These are phyloP conservation scores for Coemansia sp. DNA, from an alignment of 192 early-diverging fungal genomes.

Conservation along the genomic window DNA sequence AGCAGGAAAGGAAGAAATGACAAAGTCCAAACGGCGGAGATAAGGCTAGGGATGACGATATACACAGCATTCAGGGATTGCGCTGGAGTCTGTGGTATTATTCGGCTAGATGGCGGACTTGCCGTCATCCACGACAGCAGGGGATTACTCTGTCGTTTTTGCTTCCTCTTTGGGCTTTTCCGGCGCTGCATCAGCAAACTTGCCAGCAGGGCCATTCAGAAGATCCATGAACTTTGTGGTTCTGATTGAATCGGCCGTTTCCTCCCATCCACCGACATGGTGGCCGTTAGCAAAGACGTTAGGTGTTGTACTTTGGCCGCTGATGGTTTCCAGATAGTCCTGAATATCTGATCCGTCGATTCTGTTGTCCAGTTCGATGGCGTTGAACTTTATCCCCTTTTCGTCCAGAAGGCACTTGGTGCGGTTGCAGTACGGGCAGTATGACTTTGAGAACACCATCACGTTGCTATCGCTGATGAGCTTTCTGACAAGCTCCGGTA, in stretches of 20 bases:
- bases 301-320: constrained; percentile 70
- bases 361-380: constrained; percentile 64
- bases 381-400: constrained; percentile 38
- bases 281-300: constrained; percentile 69
- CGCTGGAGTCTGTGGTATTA: neutral
- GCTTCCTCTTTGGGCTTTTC: too few relatives aligned
- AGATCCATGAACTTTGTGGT: constrained; percentile 55
- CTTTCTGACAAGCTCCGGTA: constrained; percentile 27
- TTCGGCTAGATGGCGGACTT: neutral
- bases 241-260: too few relatives aligned
- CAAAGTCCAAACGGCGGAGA: neutral
- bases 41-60: neutral
- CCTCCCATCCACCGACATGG: constrained; percentile 68
- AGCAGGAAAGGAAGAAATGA: neutral
- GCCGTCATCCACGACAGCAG: neutral
- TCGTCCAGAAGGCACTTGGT: constrained; percentile 56
- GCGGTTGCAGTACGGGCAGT: constrained; percentile 67
- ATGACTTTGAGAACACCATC: constrained; percentile 76
- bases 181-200: constrained; percentile 4
- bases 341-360: constrained; percentile 63
- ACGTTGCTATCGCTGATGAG: constrained; percentile 43
- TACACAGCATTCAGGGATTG: neutral
- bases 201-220: constrained; percentile 30
- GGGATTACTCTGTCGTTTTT: neutral
- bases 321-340: constrained; percentile 56